A percentile compares a stretch with the other conserved stretches of the same genome.
Conservation (phyloP, 129 eudicot species). For the Helianthus tuberosus region DNA sequence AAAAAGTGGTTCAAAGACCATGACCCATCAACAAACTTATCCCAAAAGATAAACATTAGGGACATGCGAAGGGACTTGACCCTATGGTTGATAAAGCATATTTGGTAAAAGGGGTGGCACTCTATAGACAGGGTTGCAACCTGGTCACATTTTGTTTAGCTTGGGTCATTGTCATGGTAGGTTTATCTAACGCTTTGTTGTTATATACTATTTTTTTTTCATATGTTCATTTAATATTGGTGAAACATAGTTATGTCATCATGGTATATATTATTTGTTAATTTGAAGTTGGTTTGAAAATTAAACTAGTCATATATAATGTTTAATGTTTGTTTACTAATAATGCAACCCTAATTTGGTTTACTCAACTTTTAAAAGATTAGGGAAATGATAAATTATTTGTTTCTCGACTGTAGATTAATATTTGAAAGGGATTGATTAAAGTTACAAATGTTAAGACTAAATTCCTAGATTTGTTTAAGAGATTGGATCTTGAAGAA, state of each 20-base stretch:
- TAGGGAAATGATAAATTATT: not conserved
- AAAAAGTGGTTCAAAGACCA: slow-evolving; percentile 35
- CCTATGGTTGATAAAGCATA: slow-evolving; percentile 37
- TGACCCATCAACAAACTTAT: slow-evolving; percentile 31
- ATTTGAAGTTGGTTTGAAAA: not conserved
- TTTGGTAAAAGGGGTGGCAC: slow-evolving; percentile 42
- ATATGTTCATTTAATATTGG: not conserved
- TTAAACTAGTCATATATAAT: not conserved
- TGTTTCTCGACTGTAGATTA: not conserved
- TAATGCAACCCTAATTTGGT: too few relatives aligned
- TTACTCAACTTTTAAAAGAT: too few relatives aligned
- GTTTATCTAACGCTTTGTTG: slow-evolving; percentile 41
- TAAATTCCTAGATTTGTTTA: not conserved
- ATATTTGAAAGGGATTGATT: not conserved
- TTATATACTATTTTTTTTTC: not conserved
- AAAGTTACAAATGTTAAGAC: not conserved
- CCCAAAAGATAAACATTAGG: slow-evolving; percentile 30
- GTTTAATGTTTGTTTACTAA: too few relatives aligned
- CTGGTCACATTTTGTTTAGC: slow-evolving; percentile 40
- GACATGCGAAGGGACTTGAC: slow-evolving; percentile 34
- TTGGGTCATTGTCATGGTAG: slow-evolving; percentile 41
- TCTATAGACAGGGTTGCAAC: slow-evolving; percentile 34
- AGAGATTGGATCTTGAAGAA: slow-evolving; percentile 1
- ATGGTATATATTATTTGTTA: not conserved
- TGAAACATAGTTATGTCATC: not conserved